A percentile compares a stretch with the other conserved stretches of the same genome.
These are phyloP conservation scores for Mariannaea elegans DNA, from an alignment of 2,329 filamentous ascomycete genomes.

Conservation along the genomic window DNA sequence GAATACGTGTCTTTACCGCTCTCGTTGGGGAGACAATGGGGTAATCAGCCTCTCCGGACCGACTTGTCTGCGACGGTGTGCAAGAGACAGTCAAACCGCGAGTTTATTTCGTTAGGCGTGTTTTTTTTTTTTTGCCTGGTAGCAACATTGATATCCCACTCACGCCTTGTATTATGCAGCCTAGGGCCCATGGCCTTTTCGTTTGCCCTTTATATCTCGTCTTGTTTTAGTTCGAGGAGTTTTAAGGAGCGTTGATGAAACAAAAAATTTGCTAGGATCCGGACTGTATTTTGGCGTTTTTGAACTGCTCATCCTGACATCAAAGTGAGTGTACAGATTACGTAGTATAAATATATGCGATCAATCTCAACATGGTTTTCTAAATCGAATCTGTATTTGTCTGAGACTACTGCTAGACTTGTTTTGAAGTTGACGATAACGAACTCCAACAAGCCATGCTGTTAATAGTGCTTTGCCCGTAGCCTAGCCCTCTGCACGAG, in stretches of 20 bases:
- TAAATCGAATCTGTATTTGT: constrained; percentile 42
- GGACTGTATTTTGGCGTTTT: constrained; percentile 8
- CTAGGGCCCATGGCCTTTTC: background rate
- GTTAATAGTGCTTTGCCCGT: constrained; percentile 40
- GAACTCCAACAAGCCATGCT: constrained; percentile 47
- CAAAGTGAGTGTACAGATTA: too few relatives aligned
- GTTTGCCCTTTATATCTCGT: background rate
- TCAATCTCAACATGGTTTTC: constrained; percentile 15
- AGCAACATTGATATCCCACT: constrained; percentile 30
- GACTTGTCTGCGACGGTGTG: background rate
- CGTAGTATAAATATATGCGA: too few relatives aligned
- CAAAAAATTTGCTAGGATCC: background rate
- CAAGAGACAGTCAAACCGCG: background rate
- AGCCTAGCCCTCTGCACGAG: constrained; percentile 41
- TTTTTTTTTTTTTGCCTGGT: constrained; percentile 9
- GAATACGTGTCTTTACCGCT: background rate
- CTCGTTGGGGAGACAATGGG: background rate
- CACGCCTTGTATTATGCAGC: background rate
- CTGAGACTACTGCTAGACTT: constrained; percentile 48
- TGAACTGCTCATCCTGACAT: too few relatives aligned
- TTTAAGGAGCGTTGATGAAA: background rate
- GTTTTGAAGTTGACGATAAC: constrained; percentile 44
- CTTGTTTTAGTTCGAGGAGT: constrained; percentile 1
- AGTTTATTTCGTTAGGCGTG: background rate
- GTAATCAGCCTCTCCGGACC: background rate